Percentiles rank a stretch among this genome's conserved stretches.
phyloP scores from a whole-genome alignment of 2,329 filamentous ascomycete species.

The Coniella vitis region DNA sequence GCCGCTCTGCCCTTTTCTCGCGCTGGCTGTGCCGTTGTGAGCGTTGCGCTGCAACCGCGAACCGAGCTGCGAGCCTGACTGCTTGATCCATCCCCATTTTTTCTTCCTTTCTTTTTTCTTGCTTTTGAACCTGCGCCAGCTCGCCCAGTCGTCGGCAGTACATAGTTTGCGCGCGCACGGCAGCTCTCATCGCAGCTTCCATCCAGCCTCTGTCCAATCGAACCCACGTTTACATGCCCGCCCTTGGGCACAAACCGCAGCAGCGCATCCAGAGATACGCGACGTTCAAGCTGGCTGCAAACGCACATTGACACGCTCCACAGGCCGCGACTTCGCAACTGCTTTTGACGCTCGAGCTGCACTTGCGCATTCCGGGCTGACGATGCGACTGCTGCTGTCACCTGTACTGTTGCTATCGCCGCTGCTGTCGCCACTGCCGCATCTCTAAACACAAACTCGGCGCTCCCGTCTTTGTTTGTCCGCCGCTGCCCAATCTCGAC shows the following conservation, averaged over 20 bases:
- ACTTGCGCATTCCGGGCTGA: background rate
- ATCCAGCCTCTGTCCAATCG: too few relatives aligned
- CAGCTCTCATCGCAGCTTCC: too few relatives aligned
- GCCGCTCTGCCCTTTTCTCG: background rate
- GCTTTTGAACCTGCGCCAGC: too few relatives aligned
- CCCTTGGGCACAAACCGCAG: background rate
- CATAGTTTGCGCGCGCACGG: too few relatives aligned
- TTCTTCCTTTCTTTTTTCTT: background rate
- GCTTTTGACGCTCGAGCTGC: background rate
- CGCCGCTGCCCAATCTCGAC: conserved; percentile 3
- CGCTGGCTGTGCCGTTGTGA: too few relatives aligned
- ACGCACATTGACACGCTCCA: background rate
- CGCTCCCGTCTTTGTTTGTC: background rate
- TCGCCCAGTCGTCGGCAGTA: too few relatives aligned
- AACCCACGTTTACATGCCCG: too few relatives aligned
- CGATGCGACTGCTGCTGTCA: conserved; percentile 3
- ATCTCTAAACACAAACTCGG: background rate
- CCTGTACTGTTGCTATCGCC: background rate
- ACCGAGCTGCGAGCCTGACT: background rate
- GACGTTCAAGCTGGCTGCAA: background rate
- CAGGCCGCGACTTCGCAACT: background rate
- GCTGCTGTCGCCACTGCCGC: background rate
- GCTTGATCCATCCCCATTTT: background rate
- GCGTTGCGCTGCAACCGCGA: too few relatives aligned
- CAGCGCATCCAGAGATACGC: background rate